Conservation (phyloP, 2,329 filamentous ascomycete species). For the Dendryphion nanum region DNA sequence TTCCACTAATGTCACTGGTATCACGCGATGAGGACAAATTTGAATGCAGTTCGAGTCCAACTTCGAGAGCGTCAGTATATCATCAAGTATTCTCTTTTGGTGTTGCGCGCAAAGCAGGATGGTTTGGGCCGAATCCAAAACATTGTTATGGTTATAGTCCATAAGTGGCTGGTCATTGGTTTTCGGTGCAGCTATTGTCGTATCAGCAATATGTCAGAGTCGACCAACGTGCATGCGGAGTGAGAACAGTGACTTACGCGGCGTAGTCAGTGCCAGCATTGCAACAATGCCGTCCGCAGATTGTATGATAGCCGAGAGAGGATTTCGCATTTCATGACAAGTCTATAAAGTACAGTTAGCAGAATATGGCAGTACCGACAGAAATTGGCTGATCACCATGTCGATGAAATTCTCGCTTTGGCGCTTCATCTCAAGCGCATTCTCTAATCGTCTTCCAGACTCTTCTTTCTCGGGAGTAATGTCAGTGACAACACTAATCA, state of each 20-base stretch:
- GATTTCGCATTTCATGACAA: not conserved
- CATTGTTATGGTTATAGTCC: constrained; percentile 41
- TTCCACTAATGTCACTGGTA: constrained; percentile 33
- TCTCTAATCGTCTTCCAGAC: constrained; percentile 21
- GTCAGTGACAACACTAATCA: constrained; percentile 7
- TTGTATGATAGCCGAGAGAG: constrained; percentile 37
- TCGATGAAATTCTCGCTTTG: constrained; percentile 31
- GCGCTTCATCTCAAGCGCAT: constrained; percentile 37
- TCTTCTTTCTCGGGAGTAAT: constrained; percentile 8
- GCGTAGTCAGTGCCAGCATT: no score
- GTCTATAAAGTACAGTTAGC: no score
- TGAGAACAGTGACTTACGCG: no score
- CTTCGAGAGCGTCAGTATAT: constrained; percentile 35
- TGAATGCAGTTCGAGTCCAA: constrained; percentile 38
- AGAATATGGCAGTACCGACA: no score
- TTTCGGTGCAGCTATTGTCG: no score
- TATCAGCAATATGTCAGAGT: constrained; percentile 39
- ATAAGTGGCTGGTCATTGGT: constrained; percentile 34
- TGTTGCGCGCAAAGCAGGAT: constrained; percentile 29
- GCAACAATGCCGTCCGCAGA: no score
- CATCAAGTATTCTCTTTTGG: constrained; percentile 30
- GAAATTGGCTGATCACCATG: no score
- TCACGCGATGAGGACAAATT: constrained; percentile 42
- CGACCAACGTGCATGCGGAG: constrained; percentile 23
- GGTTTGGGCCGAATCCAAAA: constrained; percentile 36